These are phyloP conservation scores for Entelexis paramagnoliae DNA, from an alignment of 1,139 yeast genomes.

Conservation along the genomic window DNA sequence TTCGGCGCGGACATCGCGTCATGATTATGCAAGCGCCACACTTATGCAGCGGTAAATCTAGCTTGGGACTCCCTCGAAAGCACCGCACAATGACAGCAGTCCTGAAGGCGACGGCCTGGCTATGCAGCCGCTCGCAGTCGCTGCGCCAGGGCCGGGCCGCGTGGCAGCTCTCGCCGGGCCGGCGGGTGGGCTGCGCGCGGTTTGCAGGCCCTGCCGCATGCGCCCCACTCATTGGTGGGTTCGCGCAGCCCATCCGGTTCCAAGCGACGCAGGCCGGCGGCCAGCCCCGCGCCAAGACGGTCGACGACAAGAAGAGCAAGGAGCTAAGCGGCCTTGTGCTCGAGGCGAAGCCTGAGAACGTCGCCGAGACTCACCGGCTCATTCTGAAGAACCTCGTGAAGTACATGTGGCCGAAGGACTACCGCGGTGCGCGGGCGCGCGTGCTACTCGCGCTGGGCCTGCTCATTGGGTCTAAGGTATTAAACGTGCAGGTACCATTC, in stretches of 20 bases:
- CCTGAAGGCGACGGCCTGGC: not conserved
- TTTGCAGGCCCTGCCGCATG: not conserved
- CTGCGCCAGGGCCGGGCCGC: not conserved
- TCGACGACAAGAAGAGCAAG: not conserved
- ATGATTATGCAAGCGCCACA: conserved; percentile 4
- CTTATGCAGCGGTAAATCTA: not conserved
- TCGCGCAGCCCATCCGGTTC: not conserved
- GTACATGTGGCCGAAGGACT: conserved; percentile 82
- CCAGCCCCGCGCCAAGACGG: not conserved
- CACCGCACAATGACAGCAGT: not conserved
- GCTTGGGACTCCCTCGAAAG: not conserved
- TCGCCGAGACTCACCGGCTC: conserved; percentile 8
- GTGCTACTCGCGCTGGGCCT: conserved; percentile 66
- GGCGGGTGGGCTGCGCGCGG: not conserved
- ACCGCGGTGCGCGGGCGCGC: conserved; percentile 57
- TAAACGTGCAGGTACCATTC: conserved; percentile 93
- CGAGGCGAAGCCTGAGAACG: conserved; percentile 8
- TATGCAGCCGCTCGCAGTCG: not conserved
- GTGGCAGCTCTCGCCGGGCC: not conserved
- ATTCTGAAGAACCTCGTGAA: conserved; percentile 39
- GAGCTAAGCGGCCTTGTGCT: conserved; percentile 5
- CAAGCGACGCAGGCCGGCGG: not conserved
- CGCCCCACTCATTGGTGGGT: not conserved
- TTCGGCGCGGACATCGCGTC: not conserved
- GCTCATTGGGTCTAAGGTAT: conserved; percentile 65